Conservation (phyloP, 176 grass and related monocot genomes). For the Tillandsia fasciculata region DNA sequence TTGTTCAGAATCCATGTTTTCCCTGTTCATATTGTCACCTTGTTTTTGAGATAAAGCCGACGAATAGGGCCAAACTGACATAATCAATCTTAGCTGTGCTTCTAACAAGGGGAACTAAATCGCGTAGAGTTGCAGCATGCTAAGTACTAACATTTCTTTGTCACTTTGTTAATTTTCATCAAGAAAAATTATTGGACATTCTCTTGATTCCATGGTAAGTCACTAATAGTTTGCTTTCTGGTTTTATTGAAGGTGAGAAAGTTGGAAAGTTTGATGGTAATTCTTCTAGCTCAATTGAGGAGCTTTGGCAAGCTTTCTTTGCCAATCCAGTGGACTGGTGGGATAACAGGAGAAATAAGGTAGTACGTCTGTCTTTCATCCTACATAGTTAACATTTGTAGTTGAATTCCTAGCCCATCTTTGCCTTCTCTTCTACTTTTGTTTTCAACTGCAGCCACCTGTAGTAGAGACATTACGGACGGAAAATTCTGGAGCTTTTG, state of each 20-base stretch:
- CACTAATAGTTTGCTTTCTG: conserved; percentile 27
- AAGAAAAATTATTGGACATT: neutral
- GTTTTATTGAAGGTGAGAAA: conserved; percentile 21
- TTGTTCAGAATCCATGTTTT: too few species aligned
- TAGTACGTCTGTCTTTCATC: conserved; percentile 14
- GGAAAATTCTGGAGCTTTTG: too few species aligned
- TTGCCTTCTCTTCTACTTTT: neutral
- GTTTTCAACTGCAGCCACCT: too few species aligned
- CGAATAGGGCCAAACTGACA: too few species aligned
- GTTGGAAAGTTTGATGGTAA: conserved; percentile 19
- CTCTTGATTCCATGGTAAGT: conserved; percentile 2
- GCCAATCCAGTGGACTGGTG: conserved; percentile 90
- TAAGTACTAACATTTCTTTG: too few species aligned
- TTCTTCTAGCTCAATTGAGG: conserved; percentile 47
- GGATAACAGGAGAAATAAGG: conserved; percentile 98
- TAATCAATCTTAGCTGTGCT: too few species aligned
- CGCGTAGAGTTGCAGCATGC: too few species aligned
- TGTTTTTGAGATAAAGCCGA: too few species aligned
- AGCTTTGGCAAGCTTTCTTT: conserved; percentile 94
- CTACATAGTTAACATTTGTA: conserved; percentile 5
- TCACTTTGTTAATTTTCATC: neutral
- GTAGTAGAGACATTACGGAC: too few species aligned
- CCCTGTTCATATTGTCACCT: too few species aligned
- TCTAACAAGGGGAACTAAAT: too few species aligned
- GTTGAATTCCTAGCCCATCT: neutral